These are phyloP conservation scores for Zea luxurians DNA, from an alignment of 176 grass and related monocot species.

Conservation along the genomic window DNA sequence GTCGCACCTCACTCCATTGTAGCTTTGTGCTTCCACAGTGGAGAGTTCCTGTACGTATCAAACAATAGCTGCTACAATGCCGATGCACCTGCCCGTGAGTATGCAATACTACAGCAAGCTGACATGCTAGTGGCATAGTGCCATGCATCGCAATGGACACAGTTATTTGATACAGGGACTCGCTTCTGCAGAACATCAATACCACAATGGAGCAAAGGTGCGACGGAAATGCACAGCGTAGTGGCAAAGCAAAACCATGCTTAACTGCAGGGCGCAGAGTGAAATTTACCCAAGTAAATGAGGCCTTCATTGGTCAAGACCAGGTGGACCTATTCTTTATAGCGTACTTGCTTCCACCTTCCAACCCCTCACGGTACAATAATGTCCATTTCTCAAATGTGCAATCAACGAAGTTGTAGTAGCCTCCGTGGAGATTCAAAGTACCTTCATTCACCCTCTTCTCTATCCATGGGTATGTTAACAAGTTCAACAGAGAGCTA, in stretches of 20 bases:
- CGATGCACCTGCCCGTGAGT: neutral
- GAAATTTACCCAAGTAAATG: constrained; percentile 52
- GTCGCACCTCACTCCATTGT: constrained; percentile 30
- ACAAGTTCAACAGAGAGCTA: constrained; percentile 83
- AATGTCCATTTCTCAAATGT: constrained; percentile 95
- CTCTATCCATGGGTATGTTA: constrained; percentile 96
- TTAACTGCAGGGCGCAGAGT: constrained; percentile 42
- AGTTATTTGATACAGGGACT: constrained; percentile 31
- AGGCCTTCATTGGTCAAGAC: constrained; percentile 48
- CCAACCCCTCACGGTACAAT: constrained; percentile 67
- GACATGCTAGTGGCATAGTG: neutral
- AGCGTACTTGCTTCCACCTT: constrained; percentile 93
- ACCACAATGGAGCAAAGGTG: constrained; percentile 35
- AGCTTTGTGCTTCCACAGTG: constrained; percentile 18
- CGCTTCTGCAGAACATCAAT: constrained; percentile 18
- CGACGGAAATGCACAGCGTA: constrained; percentile 33
- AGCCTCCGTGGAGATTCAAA: constrained; percentile 81
- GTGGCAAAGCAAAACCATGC: constrained; percentile 49
- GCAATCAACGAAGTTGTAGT: constrained; percentile 84
- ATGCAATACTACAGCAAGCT: constrained; percentile 22
- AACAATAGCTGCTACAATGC: constrained; percentile 17
- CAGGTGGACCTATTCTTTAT: constrained; percentile 80
- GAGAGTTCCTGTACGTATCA: neutral
- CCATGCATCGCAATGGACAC: neutral
- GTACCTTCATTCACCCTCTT: constrained; percentile 75